Percentiles rank a stretch among this genome's conserved stretches.
phyloP scores from a whole-genome alignment of 257 asterid genomes.

The Fraxinus quadrangulata region DNA sequence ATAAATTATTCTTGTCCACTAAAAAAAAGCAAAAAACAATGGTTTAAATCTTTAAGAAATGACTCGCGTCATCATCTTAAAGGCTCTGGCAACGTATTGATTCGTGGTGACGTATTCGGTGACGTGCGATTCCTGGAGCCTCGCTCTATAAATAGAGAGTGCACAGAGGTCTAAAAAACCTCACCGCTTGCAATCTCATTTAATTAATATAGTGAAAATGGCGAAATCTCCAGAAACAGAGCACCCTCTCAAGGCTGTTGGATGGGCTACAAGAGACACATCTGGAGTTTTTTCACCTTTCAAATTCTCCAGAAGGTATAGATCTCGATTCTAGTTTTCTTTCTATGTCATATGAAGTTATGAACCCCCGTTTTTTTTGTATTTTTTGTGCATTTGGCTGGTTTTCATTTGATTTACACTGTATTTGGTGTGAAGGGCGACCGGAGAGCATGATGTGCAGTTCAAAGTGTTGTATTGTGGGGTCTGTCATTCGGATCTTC shows the following conservation, averaged over 20 bases:
- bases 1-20: too few species aligned
- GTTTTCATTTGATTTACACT: neutral
- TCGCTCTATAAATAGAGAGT: too few species aligned
- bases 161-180: too few species aligned
- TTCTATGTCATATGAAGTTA: neutral
- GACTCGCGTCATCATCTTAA: too few species aligned
- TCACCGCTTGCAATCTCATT: too few species aligned
- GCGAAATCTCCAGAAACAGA: slow-evolving; percentile 49
- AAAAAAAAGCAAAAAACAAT: too few species aligned
- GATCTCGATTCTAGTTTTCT: neutral
- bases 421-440: slow-evolving; percentile 27
- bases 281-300: slow-evolving; percentile 58
- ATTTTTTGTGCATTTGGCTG: neutral
- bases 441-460: slow-evolving; percentile 49
- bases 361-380: neutral
- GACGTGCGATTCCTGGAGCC: too few species aligned
- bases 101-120: too few species aligned
- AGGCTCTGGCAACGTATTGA: too few species aligned
- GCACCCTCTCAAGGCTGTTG: slow-evolving; percentile 53
- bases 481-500: slow-evolving; percentile 60
- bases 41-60: too few species aligned
- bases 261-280: slow-evolving; percentile 57
- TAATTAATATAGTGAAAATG: slow-evolving; percentile 7
- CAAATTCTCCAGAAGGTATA: slow-evolving; percentile 60
- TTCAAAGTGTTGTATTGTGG: slow-evolving; percentile 56